Base-by-base conservation (phyloP, 2,329 filamentous ascomycete species). In the Fusarium multiceps region DNA sequence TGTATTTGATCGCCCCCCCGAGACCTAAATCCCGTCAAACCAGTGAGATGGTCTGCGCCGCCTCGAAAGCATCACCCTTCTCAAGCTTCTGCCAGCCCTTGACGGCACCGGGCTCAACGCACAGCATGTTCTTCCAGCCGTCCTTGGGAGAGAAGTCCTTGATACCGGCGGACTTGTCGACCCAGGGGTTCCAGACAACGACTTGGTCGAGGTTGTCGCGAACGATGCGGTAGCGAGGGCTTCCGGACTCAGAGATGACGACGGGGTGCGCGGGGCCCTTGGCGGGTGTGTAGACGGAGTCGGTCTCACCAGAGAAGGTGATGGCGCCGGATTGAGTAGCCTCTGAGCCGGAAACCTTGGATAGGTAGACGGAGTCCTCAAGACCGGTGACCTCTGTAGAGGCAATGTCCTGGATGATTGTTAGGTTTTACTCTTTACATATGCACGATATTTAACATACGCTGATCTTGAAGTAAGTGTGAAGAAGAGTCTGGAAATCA, bases 141-240 rank as follows among this genome's bases (percentile, higher is more conserved):
- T 94, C 92, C 77, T 97, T 92, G 51, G 96, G 96, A 62, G 87
- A 88, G 78, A 98, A 98, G 80, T 99, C 96, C 55, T 84, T 89
- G 82, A 97, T 97, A 7, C 86, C 86, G 74, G 89, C 88, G 2
- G 93, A 89, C 84, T 97, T 97, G 69, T 94, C 93, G 42, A 87
- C 86, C 94, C 95, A 98, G 3, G 96, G 96, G 81, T 99, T 99
- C 96, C 96, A 99, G 30, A 98, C 92, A 2, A 98, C 95, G 18
- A 96, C 90, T 72, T 98, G 93, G 67, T 88, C 87, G 72, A 99
- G 86, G 72, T 93, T 94, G 80, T 98, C 93, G 66, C 96, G 89
- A 42, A 91, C 88, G 58, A 98, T 86, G 63, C 90, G 89, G 82
- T 92, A 94, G 53, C 87, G 83, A 16, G 89, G 84, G 75, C 87